These are phyloP conservation scores for Rhodomyrtus psidioides DNA, from an alignment of 441 rosid species.

Conservation along the genomic window DNA sequence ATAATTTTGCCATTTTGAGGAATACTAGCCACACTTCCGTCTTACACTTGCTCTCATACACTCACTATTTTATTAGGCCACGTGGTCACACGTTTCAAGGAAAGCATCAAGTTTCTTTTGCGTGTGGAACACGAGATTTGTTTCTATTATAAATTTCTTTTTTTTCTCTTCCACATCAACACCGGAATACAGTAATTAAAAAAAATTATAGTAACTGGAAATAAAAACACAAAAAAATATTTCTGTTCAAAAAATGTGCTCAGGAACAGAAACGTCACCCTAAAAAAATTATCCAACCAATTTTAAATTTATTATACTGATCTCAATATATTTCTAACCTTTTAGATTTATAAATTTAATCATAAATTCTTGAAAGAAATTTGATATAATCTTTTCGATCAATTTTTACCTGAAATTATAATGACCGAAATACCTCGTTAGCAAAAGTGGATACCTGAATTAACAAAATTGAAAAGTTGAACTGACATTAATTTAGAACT, in stretches of 20 bases:
- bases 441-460: rapidly evolving
- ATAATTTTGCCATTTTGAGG: neutral
- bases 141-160: neutral
- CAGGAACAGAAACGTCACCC: no score
- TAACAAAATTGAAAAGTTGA: neutral
- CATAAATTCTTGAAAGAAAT: neutral
- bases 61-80: neutral
- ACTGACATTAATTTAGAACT: neutral
- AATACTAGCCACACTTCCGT: neutral
- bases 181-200: no score
- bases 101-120: neutral
- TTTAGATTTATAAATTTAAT: neutral
- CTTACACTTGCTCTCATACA: neutral
- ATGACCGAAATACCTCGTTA: rapidly evolving
- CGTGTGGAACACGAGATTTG: neutral
- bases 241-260: no score
- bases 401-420: rapidly evolving
- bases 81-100: neutral
- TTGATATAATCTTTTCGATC: neutral
- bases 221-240: no score
- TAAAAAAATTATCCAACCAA: no score
- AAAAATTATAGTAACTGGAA: no score
- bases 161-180: neutral
- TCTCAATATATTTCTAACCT: neutral
- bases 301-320: neutral